Base-by-base conservation (phyloP, 805 yeast species). In the Brettanomyces naardenensis region DNA sequence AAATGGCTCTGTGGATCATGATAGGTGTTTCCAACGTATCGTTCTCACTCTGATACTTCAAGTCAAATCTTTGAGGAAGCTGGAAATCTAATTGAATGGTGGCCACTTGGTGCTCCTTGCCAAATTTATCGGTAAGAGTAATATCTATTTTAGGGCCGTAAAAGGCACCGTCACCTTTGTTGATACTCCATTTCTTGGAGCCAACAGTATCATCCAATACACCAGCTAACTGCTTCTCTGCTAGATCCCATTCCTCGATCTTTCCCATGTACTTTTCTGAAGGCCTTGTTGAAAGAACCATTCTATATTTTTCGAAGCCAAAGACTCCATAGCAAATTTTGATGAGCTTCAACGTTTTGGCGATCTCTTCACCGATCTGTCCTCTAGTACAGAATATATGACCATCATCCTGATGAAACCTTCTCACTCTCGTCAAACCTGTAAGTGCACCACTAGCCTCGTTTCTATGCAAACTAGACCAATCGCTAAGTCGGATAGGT, bases 341-440 rank as follows among this genome's bases (percentile, higher is more conserved):
- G 38, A 92, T 74, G 52, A 92, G 65, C 49, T 75, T 69, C 40
- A 92, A 66, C 10, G 92, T 83, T 39, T 75, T 72, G 7, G 68
- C 52, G 35, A 92, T 88, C 54, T 92, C 98, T 35, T 71, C 73
- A 7, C 53, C 51, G 34, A 92, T 79, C 61, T 92, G 98, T 5
- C 71, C 76, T 26, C 72, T 68, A 2, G 80, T 75, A 55, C 98
- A 92, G 58, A 92, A 92, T 20, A 92, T 89, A 52, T 92, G 98
- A 6, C 97, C 97, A 58, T 92, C 98, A 59, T 92, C 98, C 62
- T 92, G 98, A 59, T 92, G 98, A 62, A 92, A 92, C 45, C 95
- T 68, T 41, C 98, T 73, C 3, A 92, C 96, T 40, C 98, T 69
- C 0, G 97, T 92, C 27, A 92, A 65, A 0, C 98, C 98, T 5